Percentiles rank a stretch among this genome's conserved stretches.
These are phyloP conservation scores for Fagopyrum tataricum DNA, from an alignment of 148 eudicot genomes.

Conservation along the genomic window DNA sequence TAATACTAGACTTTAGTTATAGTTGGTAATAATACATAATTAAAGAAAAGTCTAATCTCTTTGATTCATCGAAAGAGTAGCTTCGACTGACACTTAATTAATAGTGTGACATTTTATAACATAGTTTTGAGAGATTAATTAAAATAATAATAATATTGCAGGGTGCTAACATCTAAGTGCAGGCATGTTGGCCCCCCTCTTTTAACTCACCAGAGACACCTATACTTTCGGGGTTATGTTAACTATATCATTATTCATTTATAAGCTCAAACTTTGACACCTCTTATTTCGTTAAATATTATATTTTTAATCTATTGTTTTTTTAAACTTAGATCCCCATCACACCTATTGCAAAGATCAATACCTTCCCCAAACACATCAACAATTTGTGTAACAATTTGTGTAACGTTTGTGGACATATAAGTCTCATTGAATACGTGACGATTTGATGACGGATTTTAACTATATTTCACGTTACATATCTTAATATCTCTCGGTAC, in stretches of 20 bases:
- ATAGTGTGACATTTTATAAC: not conserved
- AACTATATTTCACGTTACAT: too few species aligned
- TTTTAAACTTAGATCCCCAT: not conserved
- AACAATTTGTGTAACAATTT: too few species aligned
- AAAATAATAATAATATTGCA: not conserved
- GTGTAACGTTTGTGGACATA: too few species aligned
- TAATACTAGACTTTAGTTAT: not conserved
- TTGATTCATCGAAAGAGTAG: slow-evolving; percentile 3
- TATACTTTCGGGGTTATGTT: slow-evolving; percentile 13
- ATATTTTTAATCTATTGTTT: not conserved
- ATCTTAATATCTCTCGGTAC: too few species aligned
- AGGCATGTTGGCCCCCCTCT: slow-evolving; percentile 14
- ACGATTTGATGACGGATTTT: too few species aligned
- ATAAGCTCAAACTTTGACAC: slow-evolving; percentile 9
- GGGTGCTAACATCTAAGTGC: slow-evolving; percentile 10
- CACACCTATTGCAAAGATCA: not conserved
- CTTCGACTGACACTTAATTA: not conserved
- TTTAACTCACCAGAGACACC: slow-evolving; percentile 13
- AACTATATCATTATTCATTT: slow-evolving; percentile 5
- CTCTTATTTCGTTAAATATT: not conserved
- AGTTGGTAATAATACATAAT: not conserved
- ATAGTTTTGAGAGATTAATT: slow-evolving; percentile 1
- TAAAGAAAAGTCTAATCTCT: not conserved
- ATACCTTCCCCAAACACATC: not conserved
- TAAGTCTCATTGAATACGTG: too few species aligned